These are phyloP conservation scores for Russula emetica DNA, from an alignment of 768 basidiomycete genomes.

Conservation along the genomic window DNA sequence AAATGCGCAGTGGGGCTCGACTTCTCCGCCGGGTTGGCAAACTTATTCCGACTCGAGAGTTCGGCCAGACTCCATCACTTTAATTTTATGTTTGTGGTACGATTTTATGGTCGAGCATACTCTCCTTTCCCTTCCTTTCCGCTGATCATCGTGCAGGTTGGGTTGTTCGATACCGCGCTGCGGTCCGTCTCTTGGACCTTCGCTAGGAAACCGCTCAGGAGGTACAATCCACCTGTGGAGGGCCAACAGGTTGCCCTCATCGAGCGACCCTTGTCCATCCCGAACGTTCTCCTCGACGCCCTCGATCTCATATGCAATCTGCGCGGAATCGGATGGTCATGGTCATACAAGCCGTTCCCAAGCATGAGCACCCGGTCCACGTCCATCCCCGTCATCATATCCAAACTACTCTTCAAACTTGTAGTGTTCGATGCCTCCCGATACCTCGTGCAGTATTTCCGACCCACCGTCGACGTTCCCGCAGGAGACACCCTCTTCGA, in stretches of 20 bases:
- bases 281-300: constrained; percentile 20
- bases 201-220: constrained; percentile 2
- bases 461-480: constrained; percentile 11
- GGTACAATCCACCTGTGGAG: constrained; percentile 1
- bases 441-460: constrained; percentile 8
- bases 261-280: constrained; percentile 9
- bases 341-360: constrained; percentile 19
- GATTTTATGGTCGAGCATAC: neutral
- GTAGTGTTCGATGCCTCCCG: constrained; percentile 5
- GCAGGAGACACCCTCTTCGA: constrained; percentile 23
- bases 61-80: constrained; percentile 7
- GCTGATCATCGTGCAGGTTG: neutral
- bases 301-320: constrained; percentile 19
- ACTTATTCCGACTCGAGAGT: neutral
- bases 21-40: constrained; percentile 5
- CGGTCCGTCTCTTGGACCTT: constrained; percentile 21
- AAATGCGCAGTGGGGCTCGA: constrained; percentile 8
- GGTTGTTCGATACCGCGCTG: neutral
- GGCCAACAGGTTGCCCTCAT: neutral
- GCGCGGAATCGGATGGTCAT: constrained; percentile 28
- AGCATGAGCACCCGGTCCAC: neutral
- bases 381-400: neutral
- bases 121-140: no score
- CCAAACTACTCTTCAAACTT: constrained; percentile 7
- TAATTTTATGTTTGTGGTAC: constrained; percentile 18